Conservation (phyloP, 768 basidiomycete species). For the Tricholoma matsutake region DNA sequence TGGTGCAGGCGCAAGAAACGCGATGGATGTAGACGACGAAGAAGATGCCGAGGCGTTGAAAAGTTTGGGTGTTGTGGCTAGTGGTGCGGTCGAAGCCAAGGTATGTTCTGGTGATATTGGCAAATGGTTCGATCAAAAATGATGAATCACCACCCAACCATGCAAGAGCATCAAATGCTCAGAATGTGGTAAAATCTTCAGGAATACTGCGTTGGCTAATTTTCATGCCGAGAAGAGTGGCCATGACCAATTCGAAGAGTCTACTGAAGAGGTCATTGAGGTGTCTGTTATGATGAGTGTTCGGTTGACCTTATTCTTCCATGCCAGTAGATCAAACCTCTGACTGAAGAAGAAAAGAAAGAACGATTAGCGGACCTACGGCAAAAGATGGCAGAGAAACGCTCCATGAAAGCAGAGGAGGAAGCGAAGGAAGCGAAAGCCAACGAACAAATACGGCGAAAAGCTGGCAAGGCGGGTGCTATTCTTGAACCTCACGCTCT, state of each 20-base stretch:
- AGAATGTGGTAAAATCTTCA: slow-evolving; percentile 83
- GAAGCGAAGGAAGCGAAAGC: slow-evolving; percentile 71
- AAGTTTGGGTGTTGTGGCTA: slow-evolving; percentile 41
- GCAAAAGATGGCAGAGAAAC: slow-evolving; percentile 78
- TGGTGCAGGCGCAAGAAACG: slow-evolving; percentile 19
- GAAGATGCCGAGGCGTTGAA: slow-evolving; percentile 68
- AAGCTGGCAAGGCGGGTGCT: slow-evolving; percentile 68
- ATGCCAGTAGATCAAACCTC: slow-evolving; percentile 72
- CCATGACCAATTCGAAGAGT: slow-evolving; percentile 95
- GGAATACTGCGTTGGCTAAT: slow-evolving; percentile 82
- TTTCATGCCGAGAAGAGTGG: slow-evolving; percentile 95
- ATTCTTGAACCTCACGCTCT: neutral
- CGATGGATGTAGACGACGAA: slow-evolving; percentile 63
- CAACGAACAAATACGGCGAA: slow-evolving; percentile 79
- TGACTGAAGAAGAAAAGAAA: slow-evolving; percentile 93
- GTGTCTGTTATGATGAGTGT: neutral
- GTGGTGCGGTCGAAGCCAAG: slow-evolving; percentile 60
- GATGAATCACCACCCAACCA: too few relatives aligned
- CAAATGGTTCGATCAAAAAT: neutral
- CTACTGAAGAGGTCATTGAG: slow-evolving; percentile 75
- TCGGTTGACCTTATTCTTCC: neutral
- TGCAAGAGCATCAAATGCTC: slow-evolving; percentile 83
- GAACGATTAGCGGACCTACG: slow-evolving; percentile 77
- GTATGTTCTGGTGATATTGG: slow-evolving; percentile 30
- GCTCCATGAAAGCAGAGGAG: slow-evolving; percentile 63